Conservation (phyloP, 2,329 filamentous ascomycete species). For the Coniochaeta prunicola region DNA sequence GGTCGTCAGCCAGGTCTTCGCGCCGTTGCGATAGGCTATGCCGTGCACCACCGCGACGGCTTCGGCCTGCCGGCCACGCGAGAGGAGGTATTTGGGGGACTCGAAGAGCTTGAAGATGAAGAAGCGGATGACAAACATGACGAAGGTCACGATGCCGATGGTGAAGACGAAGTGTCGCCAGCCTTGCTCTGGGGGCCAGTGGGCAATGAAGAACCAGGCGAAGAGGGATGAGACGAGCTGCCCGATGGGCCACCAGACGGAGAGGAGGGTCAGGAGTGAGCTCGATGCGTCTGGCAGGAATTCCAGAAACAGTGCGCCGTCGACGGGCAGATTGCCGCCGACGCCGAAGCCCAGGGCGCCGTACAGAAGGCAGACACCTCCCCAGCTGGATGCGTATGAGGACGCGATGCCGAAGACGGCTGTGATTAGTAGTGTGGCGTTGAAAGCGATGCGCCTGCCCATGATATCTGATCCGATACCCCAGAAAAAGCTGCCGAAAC, state of each 20-base stretch:
- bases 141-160: conserved; percentile 64
- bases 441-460: conserved; percentile 75
- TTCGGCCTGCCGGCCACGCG: conserved; percentile 67
- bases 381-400: conserved; percentile 63
- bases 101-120: conserved; percentile 77
- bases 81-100: conserved; percentile 77
- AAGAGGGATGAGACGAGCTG: conserved; percentile 66
- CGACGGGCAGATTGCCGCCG: conserved; percentile 70
- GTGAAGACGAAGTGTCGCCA: conserved; percentile 71
- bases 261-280: conserved; percentile 70
- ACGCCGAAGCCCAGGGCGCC: conserved; percentile 60
- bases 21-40: conserved; percentile 64
- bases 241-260: conserved; percentile 80
- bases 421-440: conserved; percentile 68
- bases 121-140: conserved; percentile 73
- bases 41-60: conserved; percentile 75
- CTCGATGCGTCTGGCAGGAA: conserved; percentile 72
- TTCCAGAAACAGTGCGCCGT: conserved; percentile 76
- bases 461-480: conserved; percentile 71
- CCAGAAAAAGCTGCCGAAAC: conserved; percentile 73
- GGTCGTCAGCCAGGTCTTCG: conserved; percentile 69
- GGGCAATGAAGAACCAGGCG: conserved; percentile 70
- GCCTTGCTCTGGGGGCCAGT: conserved; percentile 60
- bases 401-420: conserved; percentile 66
- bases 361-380: conserved; percentile 51